Conservation (phyloP, 2,329 filamentous ascomycete genomes). For the Rhinocladiella mackenziei region DNA sequence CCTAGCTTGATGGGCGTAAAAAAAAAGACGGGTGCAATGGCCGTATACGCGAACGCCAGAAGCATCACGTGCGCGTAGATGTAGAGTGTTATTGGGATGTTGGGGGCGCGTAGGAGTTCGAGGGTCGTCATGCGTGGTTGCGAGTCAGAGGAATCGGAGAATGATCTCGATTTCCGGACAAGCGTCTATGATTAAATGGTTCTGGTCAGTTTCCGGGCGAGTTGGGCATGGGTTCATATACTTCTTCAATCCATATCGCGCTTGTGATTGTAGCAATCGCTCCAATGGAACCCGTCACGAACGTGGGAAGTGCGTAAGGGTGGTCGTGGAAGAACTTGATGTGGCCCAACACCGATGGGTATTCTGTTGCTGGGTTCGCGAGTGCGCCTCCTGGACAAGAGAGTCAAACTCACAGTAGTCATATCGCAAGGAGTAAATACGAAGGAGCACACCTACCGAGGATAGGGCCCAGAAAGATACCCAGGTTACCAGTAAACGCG, state of each 20-base stretch:
- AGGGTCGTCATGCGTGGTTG: slow-evolving; percentile 42
- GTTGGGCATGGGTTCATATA: slow-evolving; percentile 1
- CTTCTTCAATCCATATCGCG: slow-evolving; percentile 59
- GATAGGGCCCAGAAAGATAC: slow-evolving; percentile 68
- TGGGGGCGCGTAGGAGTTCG: slow-evolving; percentile 59
- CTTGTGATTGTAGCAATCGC: slow-evolving; percentile 51
- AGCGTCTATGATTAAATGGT: slow-evolving; percentile 13
- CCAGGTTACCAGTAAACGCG: slow-evolving; percentile 69
- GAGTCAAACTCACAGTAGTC: neutral
- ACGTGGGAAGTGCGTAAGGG: slow-evolving; percentile 62
- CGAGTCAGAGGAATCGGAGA: neutral
- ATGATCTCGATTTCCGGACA: slow-evolving; percentile 8
- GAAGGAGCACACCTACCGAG: slow-evolving; percentile 37
- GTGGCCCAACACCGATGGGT: slow-evolving; percentile 54
- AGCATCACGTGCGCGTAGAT: slow-evolving; percentile 64
- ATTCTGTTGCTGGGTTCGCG: slow-evolving; percentile 63
- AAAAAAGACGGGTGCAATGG: slow-evolving; percentile 64
- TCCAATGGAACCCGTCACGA: slow-evolving; percentile 55
- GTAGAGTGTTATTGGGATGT: slow-evolving; percentile 63
- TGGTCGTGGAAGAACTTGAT: slow-evolving; percentile 58
- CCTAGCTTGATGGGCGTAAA: slow-evolving; percentile 61
- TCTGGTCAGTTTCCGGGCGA: neutral
- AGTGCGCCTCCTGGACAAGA: slow-evolving; percentile 56
- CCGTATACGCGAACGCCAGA: slow-evolving; percentile 68
- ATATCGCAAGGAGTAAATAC: slow-evolving; percentile 8